Base-by-base conservation (phyloP, 1,139 yeast genomes). In the Suhomyces taliae region DNA sequence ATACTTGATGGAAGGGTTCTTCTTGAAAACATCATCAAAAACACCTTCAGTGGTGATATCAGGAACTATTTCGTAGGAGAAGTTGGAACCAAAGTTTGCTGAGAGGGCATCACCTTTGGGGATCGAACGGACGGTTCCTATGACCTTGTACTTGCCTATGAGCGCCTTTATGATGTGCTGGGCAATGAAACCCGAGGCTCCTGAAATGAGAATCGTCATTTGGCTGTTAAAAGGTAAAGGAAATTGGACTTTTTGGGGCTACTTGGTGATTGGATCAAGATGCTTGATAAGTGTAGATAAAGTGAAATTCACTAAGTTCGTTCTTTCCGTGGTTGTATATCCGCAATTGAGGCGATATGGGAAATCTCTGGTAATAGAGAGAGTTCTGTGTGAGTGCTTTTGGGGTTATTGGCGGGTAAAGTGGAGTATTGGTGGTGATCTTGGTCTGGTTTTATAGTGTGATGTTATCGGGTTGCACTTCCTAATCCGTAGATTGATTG, bases 151-250 rank as follows among this genome's bases (percentile, higher is more conserved):
- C 66, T 12, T 62, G 51, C 4, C 50, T 53, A 70, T 42, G 31
- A 72, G 61, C 11, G 52, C 50, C 47, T 64, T 56, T 37, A 64
- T 55, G 11, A 68, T 58, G 44, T 69, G 68, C 44, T 64, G 66
- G 19, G 77, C 77, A 42, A 73, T 67, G 51, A 65, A 72, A 6
- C 78, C 77, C 12, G 72, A 62, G n/a, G 74, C 77, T 14, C 78
- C 78, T 5, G 76, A 62, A 8, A 73, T 66, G 45, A 70, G 66
- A 11, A 69, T 69, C n/a, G 50, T n/a, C 51, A 50, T 45, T n/a
- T 32, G 24, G 24, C 3, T 19, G 24, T 6, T 19, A 10, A 15
- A 8, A 8, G 39, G 11, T 9, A 7, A 37, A 11, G 5, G 37
- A 19, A 19, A 4, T 19, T 19, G 24, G 24, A 4, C 24, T 19